Base-by-base conservation (phyloP, 1,139 yeast species). In the Suhomyces kunorum region DNA sequence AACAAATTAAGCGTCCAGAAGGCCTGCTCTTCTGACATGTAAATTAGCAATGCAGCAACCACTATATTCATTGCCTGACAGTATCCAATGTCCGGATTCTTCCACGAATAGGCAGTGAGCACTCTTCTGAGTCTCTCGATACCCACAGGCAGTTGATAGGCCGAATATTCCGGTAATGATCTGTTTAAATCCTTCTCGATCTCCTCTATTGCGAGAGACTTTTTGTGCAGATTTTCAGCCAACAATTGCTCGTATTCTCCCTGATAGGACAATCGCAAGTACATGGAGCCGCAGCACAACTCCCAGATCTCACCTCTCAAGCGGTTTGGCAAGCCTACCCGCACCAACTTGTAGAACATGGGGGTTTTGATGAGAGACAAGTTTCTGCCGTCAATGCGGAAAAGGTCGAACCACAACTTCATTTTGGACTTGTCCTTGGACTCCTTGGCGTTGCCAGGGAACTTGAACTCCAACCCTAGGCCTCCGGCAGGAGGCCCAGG, bases 21-120 rank as follows among this genome's bases (percentile, higher is more conserved):
- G 0, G 97, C 98, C 62, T 94, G 98, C 50, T 92, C 98, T 61
- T 94, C 98, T 7, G 95, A 85, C 85, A 89, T 90, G 61, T 85
- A 90, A 40, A 94, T 92, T 45, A 94, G 71, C 40, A 94, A 66
- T 0, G 96, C 97, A 1, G 99, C 99, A 1, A 84, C 87, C 6
- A 94, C 97, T 43, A 94, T 94, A 59, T 94, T 94, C 99, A 94
- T 94, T 1, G 98, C 98, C 60, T 94, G 98, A 60, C 99, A 94
- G 62, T 94, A 94, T 0, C 99, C 99, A 16, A 94, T 88, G 38
- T 92, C 96, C 0, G 97, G 97, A 57, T 90, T 89, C 53, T 87
- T 87, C 98, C 98, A 92, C 0, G 97, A 87, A 56, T 89, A 94
- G 0, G 96, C 96, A 0, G 94, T 85, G 46, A 94, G 72, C 0